These are phyloP conservation scores for Dacryopinax primogenitus DNA, from an alignment of 768 basidiomycete genomes.

Conservation along the genomic window DNA sequence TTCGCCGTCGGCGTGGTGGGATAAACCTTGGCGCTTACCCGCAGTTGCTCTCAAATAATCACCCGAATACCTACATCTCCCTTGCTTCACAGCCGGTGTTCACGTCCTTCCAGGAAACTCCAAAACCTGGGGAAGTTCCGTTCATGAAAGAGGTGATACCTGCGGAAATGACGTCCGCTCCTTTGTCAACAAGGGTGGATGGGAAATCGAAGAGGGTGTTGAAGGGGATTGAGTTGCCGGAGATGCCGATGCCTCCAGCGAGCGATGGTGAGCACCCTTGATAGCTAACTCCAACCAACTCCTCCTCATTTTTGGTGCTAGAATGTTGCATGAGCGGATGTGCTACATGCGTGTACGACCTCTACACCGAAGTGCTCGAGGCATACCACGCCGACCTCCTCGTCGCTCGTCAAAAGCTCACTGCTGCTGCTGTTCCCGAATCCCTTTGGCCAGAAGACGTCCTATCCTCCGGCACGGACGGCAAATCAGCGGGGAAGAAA, in stretches of 20 bases:
- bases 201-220: neutral
- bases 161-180: neutral
- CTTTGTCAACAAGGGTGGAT: neutral
- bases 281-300: neutral
- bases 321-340: slow-evolving; percentile 96
- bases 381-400: slow-evolving; percentile 47
- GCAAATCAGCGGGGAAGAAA: neutral
- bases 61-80: neutral
- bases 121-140: neutral
- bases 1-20: neutral
- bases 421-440: slow-evolving; percentile 38
- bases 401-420: slow-evolving; percentile 40
- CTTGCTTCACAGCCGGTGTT: neutral
- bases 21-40: neutral
- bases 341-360: slow-evolving; percentile 79
- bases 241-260: slow-evolving; percentile 47
- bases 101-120: slow-evolving; percentile 2
- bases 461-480: slow-evolving; percentile 19
- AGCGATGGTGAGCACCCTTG: slow-evolving; percentile 45
- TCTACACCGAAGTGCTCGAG: slow-evolving; percentile 62
- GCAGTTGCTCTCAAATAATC: neutral
- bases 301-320: slow-evolving; percentile 22
- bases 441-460: slow-evolving; percentile 54
- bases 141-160: neutral
- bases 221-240: slow-evolving; percentile 44